Evolutionary conservation across 106 monocot genomes (phyloP).

Genomic region (Dioscorea alata): DNA sequence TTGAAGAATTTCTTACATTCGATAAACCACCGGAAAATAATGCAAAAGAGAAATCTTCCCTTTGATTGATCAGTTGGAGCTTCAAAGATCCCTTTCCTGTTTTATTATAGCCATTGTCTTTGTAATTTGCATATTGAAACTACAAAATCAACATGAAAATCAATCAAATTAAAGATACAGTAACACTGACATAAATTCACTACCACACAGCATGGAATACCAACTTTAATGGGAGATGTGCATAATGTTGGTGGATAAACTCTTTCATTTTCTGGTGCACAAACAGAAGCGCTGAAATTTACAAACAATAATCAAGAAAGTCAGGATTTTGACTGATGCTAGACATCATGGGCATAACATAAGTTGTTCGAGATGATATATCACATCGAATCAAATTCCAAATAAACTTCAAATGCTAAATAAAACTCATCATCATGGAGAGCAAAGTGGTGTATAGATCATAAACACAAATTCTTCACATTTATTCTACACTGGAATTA

Average conservation of each 20-base stretch:
- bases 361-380: too few relatives aligned
- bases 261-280: conserved; percentile 42
- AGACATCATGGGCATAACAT: too few relatives aligned
- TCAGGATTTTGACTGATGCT: too few relatives aligned
- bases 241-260: conserved; percentile 62
- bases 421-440: background rate
- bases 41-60: conserved; percentile 92
- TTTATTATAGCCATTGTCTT: conserved; percentile 30
- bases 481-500: background rate
- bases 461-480: background rate
- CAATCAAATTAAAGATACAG: background rate
- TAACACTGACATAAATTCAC: background rate
- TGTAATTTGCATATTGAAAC: conserved; percentile 86
- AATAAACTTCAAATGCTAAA: too few relatives aligned
- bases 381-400: too few relatives aligned
- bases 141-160: conserved; percentile 30
- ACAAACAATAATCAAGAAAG: background rate
- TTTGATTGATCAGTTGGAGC: conserved; percentile 90
- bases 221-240: conserved; percentile 89
- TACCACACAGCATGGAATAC: background rate
- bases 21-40: conserved; percentile 73
- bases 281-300: conserved; percentile 54
- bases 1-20: conserved; percentile 41
- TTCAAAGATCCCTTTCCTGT: conserved; percentile 66
- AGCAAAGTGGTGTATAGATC: background rate